Evolutionary conservation across 495 filamentous ascomycete species (phyloP).

Genomic region (Penicillium diatomitis): DNA sequence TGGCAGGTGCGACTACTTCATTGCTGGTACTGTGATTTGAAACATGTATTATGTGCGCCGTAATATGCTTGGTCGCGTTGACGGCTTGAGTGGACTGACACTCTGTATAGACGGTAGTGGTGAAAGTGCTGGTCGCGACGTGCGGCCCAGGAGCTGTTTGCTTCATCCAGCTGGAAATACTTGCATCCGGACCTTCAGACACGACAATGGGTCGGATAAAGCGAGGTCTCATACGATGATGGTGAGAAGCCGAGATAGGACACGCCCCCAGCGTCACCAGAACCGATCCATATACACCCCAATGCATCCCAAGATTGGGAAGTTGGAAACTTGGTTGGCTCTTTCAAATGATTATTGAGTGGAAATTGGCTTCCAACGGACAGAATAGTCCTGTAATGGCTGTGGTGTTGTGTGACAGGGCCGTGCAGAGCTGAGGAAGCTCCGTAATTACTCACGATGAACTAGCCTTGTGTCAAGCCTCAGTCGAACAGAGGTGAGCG

Average conservation of each 20-base stretch:
- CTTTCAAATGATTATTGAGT: background rate
- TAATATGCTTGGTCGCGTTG: conserved; percentile 8
- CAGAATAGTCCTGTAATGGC: too few species aligned
- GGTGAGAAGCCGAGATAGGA: conserved; percentile 15
- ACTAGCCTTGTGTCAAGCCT: too few species aligned
- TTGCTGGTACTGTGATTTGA: background rate
- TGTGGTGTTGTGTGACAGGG: too few species aligned
- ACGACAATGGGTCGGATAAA: conserved; percentile 9
- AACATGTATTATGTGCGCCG: background rate
- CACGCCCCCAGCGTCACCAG: conserved; percentile 12
- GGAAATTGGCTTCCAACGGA: background rate
- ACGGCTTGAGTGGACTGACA: conserved; percentile 10
- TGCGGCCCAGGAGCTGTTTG: conserved; percentile 9
- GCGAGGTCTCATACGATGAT: conserved; percentile 9
- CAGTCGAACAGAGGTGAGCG: too few species aligned
- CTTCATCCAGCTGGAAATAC: conserved; percentile 3
- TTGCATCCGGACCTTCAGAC: conserved; percentile 1
- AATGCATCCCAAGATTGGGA: conserved; percentile 16
- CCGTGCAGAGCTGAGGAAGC: too few species aligned
- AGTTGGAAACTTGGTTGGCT: background rate
- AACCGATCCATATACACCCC: conserved; percentile 13
- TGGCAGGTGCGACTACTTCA: background rate
- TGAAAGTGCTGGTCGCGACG: conserved; percentile 16
- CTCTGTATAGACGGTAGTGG: conserved; percentile 16
- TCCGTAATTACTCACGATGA: too few species aligned